Base-by-base conservation (phyloP, 768 basidiomycete species). In the Xerocomellus chrysenteron region DNA sequence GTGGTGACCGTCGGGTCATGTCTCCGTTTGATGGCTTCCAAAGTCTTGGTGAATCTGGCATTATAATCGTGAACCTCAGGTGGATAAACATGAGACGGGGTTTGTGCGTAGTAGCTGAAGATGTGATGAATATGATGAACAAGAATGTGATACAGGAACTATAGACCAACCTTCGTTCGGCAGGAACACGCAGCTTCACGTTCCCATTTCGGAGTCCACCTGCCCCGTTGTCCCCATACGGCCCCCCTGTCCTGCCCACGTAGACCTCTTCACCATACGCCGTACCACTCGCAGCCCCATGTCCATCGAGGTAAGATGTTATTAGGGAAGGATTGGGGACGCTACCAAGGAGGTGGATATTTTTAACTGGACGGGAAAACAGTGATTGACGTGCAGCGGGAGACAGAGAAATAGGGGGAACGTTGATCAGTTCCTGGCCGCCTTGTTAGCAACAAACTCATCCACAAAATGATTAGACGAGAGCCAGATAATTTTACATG, bases 1-100 rank as follows among this genome's bases (percentile, higher is more conserved):
- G 95, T 97, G 7, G 96, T 95, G 9, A 98, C 97, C 0, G 97
- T 98, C 0, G 96, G 96, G 67, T 98, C 96, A 73, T 99, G 97
- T 12, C 97, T 80, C 54, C 80, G 84, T 77, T 99, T 99, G 79
- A 99, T 95, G 24, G 84, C 76, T 45, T 95, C 88, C 10, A 98
- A 80, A 36, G 85, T 73, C 62, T 87, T 87, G 5, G 97, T 99
- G 76, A 99, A 98, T 9, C 84, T 80, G 26, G 84, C 83, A 73
- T 98, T 98, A 77, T 93, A 97, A 62, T 96, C 94, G 62, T 87
- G 87, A 0, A 99, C 84, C 66, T 96, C 91, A 0, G 96, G 97
- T 4, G 96, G 97, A 82, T 93, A 97, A 24, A 79, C 73, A 42
- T 87, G 79, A 60, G 78, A 76, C 19, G 79, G 78, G 0, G 88